Evolutionary conservation across 495 filamentous ascomycete species (phyloP), one percentile per base, ranked within the genome.

Genomic region (Diplogelasinospora grovesii): DNA sequence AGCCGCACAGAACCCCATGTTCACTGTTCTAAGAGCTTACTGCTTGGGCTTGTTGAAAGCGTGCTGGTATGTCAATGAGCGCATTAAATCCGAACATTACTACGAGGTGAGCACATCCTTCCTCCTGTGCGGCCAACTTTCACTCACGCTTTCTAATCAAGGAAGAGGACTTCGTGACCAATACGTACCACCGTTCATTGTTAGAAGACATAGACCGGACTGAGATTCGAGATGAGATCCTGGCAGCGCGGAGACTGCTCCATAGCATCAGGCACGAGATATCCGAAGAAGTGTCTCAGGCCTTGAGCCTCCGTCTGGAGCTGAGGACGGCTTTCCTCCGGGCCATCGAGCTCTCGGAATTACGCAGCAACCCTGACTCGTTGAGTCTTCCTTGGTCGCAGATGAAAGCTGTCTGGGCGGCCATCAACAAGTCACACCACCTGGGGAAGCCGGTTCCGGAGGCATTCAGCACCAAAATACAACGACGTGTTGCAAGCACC

Each of bases 111-210:
- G 39, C 13, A 15, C 7, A 9, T 8, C 13, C 24, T 9, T 27
- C 18, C 2, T 6, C 14, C 11, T 14, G 1, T 33, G 30, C 30
- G 4, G 5, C 8, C 15, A 11, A 18, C 25, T 15, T 29, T 41
- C 26, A 41, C 16, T 4, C 11, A 22, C 18, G 8, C 10, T 16
- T 2, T 21, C 5, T 0, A 11, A 25, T n/a, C n/a, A 16, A 93
- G 85, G 92, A 98, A 65, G 92, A 98, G 63, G 92, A 98, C 52
- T 96, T 97, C 49, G 84, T 89, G 16, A 86, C 85, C 3, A 87
- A 93, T 57, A 78, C 89, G 0, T 97, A 90, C 57, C 82, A 87
- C 46, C 77, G 89, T 20, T 74, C 71, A 28, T 71, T 99, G 0
- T 64, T 97, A 20, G 74, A 80, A 24, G 59, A 71, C 4, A 70